Evolutionary conservation across 257 asterid genomes (phyloP), one percentile per base, ranked within the genome.

Genomic region (Solanum dulcamara): DNA sequence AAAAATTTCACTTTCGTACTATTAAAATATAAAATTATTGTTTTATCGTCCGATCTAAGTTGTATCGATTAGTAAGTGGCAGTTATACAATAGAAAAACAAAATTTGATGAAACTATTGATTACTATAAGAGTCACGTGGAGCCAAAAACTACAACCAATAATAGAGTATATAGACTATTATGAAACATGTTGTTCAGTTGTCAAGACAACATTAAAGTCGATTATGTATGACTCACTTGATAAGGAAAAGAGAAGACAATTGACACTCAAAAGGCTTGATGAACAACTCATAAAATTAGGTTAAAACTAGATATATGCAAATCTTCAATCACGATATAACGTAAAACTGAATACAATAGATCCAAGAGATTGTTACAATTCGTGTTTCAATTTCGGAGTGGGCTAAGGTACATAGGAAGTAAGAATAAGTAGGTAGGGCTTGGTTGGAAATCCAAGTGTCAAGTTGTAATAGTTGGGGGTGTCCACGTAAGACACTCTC

Each of bases 361-460:
- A 67, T 33, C 15, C 15, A 2, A 32, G 40, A 30, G 37, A 37
- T 50, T 50, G 15, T 62, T 2, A 12, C 3, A 51, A 6, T 15
- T 51, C 59, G 0, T 51, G 10, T 55, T 51, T 51, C 9, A 5
- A 12, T 12, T 62, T 4, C 0, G 32, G 37, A 8, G 74, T 33
- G 64, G 24, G 4, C 14, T 44, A 12, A 46, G 9, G 67, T 67
- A 83, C 66, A 60, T 32, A 32, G 37, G 75, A 67, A 67, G 20
- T 32, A 32, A 26, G n/a, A 66, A 32, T 3, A 37, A 86, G 30
- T 70, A 80, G 81, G 30, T 70, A 80, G 81, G 72, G 46, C 15
- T 14, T 30, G 18, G n/a, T 67, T 89, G 90, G 90, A 85, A 85
- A 85, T 90, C 93, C 95, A 91, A 77, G 90, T 92, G 95, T 85